These are phyloP conservation scores for Litchi chinensis DNA, from an alignment of 345 rosid species.

Conservation along the genomic window DNA sequence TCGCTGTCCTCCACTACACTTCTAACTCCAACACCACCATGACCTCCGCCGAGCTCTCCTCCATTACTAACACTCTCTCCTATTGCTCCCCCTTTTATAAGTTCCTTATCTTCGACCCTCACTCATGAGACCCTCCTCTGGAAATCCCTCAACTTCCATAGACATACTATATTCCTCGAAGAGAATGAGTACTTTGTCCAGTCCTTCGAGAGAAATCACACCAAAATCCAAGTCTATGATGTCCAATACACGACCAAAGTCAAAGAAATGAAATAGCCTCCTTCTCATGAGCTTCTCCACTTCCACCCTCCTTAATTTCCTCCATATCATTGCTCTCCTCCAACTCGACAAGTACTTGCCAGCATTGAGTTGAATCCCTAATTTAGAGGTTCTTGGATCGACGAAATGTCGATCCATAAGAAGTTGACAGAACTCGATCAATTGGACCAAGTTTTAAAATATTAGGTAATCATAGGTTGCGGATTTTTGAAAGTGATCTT, in stretches of 20 bases:
- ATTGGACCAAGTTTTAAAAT: too few species aligned
- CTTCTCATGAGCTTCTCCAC: too few species aligned
- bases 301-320: too few species aligned
- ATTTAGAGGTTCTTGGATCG: too few species aligned
- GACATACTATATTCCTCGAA: slow-evolving; percentile 76
- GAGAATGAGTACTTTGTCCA: slow-evolving; percentile 69
- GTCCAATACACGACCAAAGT: slow-evolving; percentile 73
- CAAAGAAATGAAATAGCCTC: slow-evolving; percentile 44
- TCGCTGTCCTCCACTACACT: slow-evolving; percentile 78
- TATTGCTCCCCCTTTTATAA: slow-evolving; percentile 50
- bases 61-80: slow-evolving; percentile 50
- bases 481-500: too few species aligned
- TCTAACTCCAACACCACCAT: slow-evolving; percentile 58
- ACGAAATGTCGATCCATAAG: too few species aligned
- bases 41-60: slow-evolving; percentile 67
- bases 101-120: slow-evolving; percentile 73
- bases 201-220: slow-evolving; percentile 58
- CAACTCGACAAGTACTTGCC: too few species aligned
- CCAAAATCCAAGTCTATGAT: slow-evolving; percentile 78
- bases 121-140: slow-evolving; percentile 85
- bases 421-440: too few species aligned
- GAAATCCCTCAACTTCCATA: slow-evolving; percentile 69
- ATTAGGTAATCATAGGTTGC: too few species aligned
- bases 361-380: too few species aligned
- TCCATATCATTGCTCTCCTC: too few species aligned